phyloP scores from a whole-genome alignment of 2,329 filamentous ascomycete genomes.

The Sordariomycetes sp. region DNA sequence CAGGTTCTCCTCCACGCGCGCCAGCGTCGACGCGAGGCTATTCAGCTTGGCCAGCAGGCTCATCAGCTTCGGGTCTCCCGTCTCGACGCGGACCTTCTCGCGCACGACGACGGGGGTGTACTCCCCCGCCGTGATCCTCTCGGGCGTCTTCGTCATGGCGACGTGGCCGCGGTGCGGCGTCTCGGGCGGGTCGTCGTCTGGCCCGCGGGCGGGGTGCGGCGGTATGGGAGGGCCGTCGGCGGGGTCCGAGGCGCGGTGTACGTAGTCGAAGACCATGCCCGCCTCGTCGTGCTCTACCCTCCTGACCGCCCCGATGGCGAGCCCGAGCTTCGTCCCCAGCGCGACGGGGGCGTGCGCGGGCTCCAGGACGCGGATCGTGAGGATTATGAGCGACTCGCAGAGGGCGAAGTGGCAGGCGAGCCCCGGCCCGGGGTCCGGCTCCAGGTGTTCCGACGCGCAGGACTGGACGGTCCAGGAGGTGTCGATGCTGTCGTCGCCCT shows the following conservation, averaged over 20 bases:
- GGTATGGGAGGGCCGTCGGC: constrained; percentile 5
- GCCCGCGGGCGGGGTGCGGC: constrained; percentile 3
- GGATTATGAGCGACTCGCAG: constrained; percentile 55
- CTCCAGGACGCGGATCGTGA: constrained; percentile 58
- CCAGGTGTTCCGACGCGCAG: constrained; percentile 28
- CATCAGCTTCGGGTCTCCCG: constrained; percentile 75
- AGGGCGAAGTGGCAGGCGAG: constrained; percentile 65
- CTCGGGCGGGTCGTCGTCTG: background rate
- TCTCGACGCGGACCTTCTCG: constrained; percentile 83
- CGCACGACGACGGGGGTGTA: constrained; percentile 61
- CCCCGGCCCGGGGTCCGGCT: constrained; percentile 33
- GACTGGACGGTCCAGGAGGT: constrained; percentile 30
- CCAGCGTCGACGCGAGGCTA: constrained; percentile 61
- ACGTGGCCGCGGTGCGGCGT: background rate
- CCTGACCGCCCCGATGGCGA: constrained; percentile 51
- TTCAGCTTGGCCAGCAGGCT: constrained; percentile 72
- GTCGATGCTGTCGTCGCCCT: constrained; percentile 18
- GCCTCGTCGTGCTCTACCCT: constrained; percentile 67
- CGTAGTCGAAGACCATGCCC: constrained; percentile 59
- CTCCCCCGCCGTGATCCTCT: background rate
- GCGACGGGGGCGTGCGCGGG: constrained; percentile 48
- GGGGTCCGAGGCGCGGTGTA: constrained; percentile 15
- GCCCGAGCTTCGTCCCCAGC: constrained; percentile 53
- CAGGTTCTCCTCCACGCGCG: constrained; percentile 57
- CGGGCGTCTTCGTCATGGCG: background rate